Evolutionary conservation across 2,329 filamentous ascomycete genomes (phyloP), one percentile per base, ranked within the genome.

Genomic region (Apiospora arundinis): DNA sequence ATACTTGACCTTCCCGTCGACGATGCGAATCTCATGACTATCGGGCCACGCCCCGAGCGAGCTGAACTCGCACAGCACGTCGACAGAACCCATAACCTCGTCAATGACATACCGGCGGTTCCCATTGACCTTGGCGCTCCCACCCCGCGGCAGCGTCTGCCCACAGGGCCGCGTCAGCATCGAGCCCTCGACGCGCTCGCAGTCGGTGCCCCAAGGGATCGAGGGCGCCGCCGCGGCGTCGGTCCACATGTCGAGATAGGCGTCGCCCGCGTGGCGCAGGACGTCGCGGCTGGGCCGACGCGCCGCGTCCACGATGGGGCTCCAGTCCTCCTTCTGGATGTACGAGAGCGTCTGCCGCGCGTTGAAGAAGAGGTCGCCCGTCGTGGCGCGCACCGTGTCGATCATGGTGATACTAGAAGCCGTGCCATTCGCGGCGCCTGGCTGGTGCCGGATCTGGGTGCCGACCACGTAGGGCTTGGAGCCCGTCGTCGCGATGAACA

Each of bases 241-340:
- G 1, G 80, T 81, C 80, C 81, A 82, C 80, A 82, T 82, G 67
- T 82, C 80, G 0, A 82, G 76, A 68, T 82, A 82, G 1, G 79
- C 79, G 42, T 82, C 81, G 23, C 80, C 81, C 0, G 80, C 76
- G n/a, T 79, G 75, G 71, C 76, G 77, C 16, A 82, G 77, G 65
- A 80, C 74, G 0, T 79, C 79, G 18, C 80, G 75, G 32, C 71
- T 74, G 14, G 77, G 75, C 4, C 78, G 71, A 46, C 77, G 73
- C 2, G 69, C 72, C 18, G 66, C 40, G 9, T 75, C 77, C 2
- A 74, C 73, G 4, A 81, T 74, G 11, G 77, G 70, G 4, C 69
- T 73, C 81, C 81, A 82, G 70, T 77, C 76, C 75, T 82, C 78
- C 42, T 77, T 74, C 70, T 77, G 73, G 68, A 82, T 76, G 63